Evolutionary conservation across 2,329 filamentous ascomycete species (phyloP).

Genomic region (Lasiodiplodia citricola): DNA sequence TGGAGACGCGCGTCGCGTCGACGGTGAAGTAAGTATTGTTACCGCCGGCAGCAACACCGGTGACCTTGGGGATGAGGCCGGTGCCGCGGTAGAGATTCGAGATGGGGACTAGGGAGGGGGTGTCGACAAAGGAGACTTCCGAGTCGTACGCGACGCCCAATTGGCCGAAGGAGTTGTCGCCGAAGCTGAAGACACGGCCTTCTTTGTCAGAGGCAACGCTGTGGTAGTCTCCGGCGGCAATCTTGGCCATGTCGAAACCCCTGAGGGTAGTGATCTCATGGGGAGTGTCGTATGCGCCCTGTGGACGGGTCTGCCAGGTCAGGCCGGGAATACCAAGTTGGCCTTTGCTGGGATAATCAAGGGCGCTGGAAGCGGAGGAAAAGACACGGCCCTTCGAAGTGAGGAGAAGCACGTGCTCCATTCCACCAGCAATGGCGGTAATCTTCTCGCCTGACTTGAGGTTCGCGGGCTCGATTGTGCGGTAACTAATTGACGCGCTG

Average conservation of each 20-base stretch:
- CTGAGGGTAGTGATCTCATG: constrained; percentile 77
- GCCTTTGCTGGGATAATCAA: constrained; percentile 78
- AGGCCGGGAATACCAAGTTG: constrained; percentile 88
- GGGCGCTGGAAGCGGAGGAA: constrained; percentile 80
- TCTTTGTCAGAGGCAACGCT: constrained; percentile 77
- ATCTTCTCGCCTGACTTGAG: constrained; percentile 75
- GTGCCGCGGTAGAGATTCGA: constrained; percentile 74
- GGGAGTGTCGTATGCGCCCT: constrained; percentile 78
- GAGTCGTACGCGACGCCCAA: constrained; percentile 77
- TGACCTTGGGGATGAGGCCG: constrained; percentile 69
- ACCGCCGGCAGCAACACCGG: constrained; percentile 82
- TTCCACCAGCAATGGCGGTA: constrained; percentile 74
- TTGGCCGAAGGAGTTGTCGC: constrained; percentile 91
- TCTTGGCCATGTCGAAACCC: constrained; percentile 72
- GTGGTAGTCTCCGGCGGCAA: constrained; percentile 87
- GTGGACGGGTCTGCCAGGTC: constrained; percentile 77
- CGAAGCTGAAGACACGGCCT: constrained; percentile 83
- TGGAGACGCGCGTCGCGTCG: constrained; percentile 70
- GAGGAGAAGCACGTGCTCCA: constrained; percentile 85
- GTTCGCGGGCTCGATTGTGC: constrained; percentile 68
- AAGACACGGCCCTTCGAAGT: constrained; percentile 87
- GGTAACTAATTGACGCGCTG: constrained; percentile 69
- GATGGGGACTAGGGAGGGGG: constrained; percentile 72
- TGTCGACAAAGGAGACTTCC: constrained; percentile 67
- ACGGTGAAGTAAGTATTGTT: constrained; percentile 86